phyloP scores from a whole-genome alignment of 176 grass and related monocot species.

The Avena insularis region DNA sequence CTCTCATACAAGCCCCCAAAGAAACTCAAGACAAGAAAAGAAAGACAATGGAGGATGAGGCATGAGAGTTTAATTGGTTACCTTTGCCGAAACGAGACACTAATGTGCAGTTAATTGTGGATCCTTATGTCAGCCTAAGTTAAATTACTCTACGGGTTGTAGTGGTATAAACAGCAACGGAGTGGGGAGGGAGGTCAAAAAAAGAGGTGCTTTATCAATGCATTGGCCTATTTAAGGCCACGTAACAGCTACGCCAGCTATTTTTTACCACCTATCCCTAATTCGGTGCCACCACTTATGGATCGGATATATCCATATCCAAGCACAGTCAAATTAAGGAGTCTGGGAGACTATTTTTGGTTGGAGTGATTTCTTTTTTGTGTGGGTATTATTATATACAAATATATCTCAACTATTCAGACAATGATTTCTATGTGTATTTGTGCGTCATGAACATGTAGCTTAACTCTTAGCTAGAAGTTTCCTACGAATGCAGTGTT shows the following conservation, averaged over 20 bases:
- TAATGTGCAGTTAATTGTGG: constrained; percentile 30
- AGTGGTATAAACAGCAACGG: constrained; percentile 29
- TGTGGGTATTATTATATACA: too few relatives aligned
- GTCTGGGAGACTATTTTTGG: constrained; percentile 10
- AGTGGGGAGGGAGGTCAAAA: constrained; percentile 32
- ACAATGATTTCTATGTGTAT: background rate
- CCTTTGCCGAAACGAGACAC: constrained; percentile 23
- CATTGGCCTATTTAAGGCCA: constrained; percentile 42
- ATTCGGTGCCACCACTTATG: constrained; percentile 25
- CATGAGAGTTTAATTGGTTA: constrained; percentile 7
- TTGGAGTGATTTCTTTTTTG: background rate
- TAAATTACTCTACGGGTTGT: constrained; percentile 46
- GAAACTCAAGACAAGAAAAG: too few relatives aligned
- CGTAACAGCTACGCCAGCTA: constrained; percentile 15
- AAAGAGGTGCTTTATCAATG: constrained; percentile 37
- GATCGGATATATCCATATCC: constrained; percentile 35
- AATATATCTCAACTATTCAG: background rate
- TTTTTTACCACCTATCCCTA: constrained; percentile 48
- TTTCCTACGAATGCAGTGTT: background rate
- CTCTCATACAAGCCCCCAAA: background rate
- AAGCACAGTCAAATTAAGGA: constrained; percentile 21
- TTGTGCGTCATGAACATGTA: too few relatives aligned
- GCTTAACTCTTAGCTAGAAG: too few relatives aligned
- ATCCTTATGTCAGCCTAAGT: constrained; percentile 38
- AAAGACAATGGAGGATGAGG: background rate